Conservation (phyloP, 2,329 filamentous ascomycete species). For the Xylaria sp. region DNA sequence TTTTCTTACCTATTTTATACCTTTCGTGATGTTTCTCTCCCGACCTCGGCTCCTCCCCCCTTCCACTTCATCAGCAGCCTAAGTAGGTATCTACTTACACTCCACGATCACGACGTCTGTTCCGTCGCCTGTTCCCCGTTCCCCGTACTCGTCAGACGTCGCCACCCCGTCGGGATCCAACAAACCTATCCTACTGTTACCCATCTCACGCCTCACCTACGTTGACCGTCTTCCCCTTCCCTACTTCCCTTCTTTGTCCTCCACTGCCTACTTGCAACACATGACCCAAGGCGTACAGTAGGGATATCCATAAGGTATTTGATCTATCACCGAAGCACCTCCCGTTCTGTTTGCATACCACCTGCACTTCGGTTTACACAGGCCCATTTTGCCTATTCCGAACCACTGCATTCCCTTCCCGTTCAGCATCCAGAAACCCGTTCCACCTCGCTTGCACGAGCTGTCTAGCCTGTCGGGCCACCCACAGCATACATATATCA, state of each 20-base stretch:
- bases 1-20: slow-evolving; percentile 3
- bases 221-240: background rate
- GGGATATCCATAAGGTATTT: slow-evolving; percentile 5
- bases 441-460: slow-evolving; percentile 38
- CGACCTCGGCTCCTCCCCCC: slow-evolving; percentile 21
- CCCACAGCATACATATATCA: slow-evolving; percentile 21
- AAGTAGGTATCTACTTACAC: background rate
- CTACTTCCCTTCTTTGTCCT: slow-evolving; percentile 27
- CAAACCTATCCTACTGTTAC: slow-evolving; percentile 2
- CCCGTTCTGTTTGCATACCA: slow-evolving; percentile 34
- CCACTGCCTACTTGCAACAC: slow-evolving; percentile 6
- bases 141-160: slow-evolving; percentile 13
- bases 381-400: slow-evolving; percentile 38
- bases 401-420: slow-evolving; percentile 31
- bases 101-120: slow-evolving; percentile 17
- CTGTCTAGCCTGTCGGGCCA: slow-evolving; percentile 42
- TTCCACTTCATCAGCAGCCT: slow-evolving; percentile 5
- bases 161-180: background rate
- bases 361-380: slow-evolving; percentile 34
- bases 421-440: slow-evolving; percentile 21
- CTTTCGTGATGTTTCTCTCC: slow-evolving; percentile 12
- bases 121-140: background rate
- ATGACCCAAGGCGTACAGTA: slow-evolving; percentile 14
- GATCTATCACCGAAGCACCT: slow-evolving; percentile 17
- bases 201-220: slow-evolving; percentile 4